Conservation (phyloP, 345 rosid species). For the Salix dunnii region DNA sequence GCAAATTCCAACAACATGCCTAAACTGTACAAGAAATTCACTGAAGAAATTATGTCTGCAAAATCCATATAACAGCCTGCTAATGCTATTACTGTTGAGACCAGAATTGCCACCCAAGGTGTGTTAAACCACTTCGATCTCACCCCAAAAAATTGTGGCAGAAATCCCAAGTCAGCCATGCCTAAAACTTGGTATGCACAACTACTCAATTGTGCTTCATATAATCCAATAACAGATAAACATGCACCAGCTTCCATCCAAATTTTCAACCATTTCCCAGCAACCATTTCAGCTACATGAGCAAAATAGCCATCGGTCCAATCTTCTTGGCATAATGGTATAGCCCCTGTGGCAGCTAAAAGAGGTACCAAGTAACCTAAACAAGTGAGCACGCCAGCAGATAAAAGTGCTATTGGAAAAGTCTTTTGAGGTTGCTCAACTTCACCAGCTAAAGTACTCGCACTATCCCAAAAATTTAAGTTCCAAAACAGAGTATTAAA, state of each 20-base stretch:
- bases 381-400: slow-evolving; percentile 14
- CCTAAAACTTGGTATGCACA: slow-evolving; percentile 22
- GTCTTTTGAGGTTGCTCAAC: slow-evolving; percentile 24
- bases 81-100: slow-evolving; percentile 25
- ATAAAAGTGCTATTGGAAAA: slow-evolving; percentile 21
- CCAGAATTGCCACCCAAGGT: slow-evolving; percentile 44
- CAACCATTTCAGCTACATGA: slow-evolving; percentile 20
- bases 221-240: slow-evolving; percentile 22
- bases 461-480: slow-evolving; percentile 30
- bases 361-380: slow-evolving; percentile 25
- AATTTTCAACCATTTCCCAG: slow-evolving; percentile 26
- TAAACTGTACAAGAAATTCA: slow-evolving; percentile 42
- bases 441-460: slow-evolving; percentile 30
- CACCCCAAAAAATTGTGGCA: slow-evolving; percentile 19
- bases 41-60: slow-evolving; percentile 35
- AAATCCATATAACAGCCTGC: slow-evolving; percentile 33
- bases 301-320: slow-evolving; percentile 27
- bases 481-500: slow-evolving; percentile 30
- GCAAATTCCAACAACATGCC: slow-evolving; percentile 52
- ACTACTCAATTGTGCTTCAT: slow-evolving; percentile 27
- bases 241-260: slow-evolving; percentile 28
- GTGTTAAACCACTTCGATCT: slow-evolving; percentile 36
- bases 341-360: slow-evolving; percentile 18
- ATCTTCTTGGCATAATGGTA: slow-evolving; percentile 7
- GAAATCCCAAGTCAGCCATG: slow-evolving; percentile 26